phyloP scores from a whole-genome alignment of 116 monocot genomes.

The Posidonia oceanica region DNA sequence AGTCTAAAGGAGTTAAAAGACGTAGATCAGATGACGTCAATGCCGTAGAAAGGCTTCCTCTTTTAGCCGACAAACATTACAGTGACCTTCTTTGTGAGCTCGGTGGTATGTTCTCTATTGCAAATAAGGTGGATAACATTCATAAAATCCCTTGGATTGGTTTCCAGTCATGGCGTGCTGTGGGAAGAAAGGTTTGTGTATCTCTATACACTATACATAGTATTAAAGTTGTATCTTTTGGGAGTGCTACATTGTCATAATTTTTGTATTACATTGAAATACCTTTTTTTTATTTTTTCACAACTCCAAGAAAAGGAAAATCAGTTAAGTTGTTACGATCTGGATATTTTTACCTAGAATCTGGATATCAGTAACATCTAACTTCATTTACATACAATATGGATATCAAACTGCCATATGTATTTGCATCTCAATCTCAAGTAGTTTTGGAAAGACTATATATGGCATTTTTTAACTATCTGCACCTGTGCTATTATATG shows the following conservation, averaged over 20 bases:
- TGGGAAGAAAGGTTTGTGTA: constrained; percentile 52
- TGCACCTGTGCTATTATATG: too few species aligned
- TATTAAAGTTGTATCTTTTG: background rate
- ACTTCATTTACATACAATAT: too few species aligned
- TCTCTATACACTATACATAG: background rate
- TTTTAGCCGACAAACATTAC: constrained; percentile 50
- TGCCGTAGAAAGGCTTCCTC: constrained; percentile 63
- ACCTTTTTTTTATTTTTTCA: too few species aligned
- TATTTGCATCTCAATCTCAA: too few species aligned
- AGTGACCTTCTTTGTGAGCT: constrained; percentile 74
- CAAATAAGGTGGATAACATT: constrained; percentile 63
- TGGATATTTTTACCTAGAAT: too few species aligned
- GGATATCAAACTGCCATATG: too few species aligned
- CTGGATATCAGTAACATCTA: too few species aligned
- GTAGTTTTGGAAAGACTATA: too few species aligned
- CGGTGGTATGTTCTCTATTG: constrained; percentile 82
- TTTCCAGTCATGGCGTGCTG: constrained; percentile 90
- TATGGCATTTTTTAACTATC: too few species aligned
- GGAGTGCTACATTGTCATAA: background rate
- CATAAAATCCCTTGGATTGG: constrained; percentile 95
- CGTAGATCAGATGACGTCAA: constrained; percentile 71
- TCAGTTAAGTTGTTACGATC: too few species aligned
- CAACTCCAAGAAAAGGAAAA: too few species aligned
- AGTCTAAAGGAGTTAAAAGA: constrained; percentile 40
- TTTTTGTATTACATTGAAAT: too few species aligned